A percentile compares a stretch with the other conserved stretches of the same genome.
phyloP scores from a whole-genome alignment of 441 rosid species.

The Gossypium gossypioides region DNA sequence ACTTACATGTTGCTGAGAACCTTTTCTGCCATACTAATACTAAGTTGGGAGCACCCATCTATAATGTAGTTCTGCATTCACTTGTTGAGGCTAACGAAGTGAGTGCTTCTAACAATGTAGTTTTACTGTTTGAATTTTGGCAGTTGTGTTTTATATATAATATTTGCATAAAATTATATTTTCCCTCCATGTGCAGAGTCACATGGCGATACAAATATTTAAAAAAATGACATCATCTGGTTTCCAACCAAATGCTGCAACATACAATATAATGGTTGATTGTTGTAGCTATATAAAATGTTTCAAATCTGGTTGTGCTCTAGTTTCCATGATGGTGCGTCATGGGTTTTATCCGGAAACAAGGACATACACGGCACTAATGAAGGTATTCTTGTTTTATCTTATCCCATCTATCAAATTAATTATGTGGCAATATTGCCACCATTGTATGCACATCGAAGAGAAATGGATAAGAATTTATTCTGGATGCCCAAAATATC shows the following conservation, averaged over 20 bases:
- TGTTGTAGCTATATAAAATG: constrained; percentile 42
- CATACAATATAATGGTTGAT: constrained; percentile 67
- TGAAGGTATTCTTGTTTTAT: constrained; percentile 40
- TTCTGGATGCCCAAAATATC: not conserved
- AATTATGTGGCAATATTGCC: not conserved
- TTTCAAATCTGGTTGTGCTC: constrained; percentile 47
- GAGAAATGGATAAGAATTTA: not conserved
- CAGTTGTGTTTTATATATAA: constrained; percentile 2
- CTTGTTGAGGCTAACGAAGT: constrained; percentile 59
- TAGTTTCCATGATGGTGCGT: constrained; percentile 77
- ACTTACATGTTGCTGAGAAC: constrained; percentile 44
- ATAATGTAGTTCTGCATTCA: constrained; percentile 59
- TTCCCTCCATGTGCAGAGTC: constrained; percentile 36
- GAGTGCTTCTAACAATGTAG: constrained; percentile 23
- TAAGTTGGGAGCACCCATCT: constrained; percentile 35
- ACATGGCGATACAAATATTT: constrained; percentile 45
- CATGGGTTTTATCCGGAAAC: constrained; percentile 46
- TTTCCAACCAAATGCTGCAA: constrained; percentile 36
- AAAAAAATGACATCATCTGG: constrained; percentile 47
- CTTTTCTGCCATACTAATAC: constrained; percentile 25
- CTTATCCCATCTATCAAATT: not conserved
- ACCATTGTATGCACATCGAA: not conserved
- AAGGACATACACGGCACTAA: constrained; percentile 43
- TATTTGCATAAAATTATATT: constrained; percentile 15
- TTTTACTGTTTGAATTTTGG: constrained; percentile 4